Base-by-base conservation (phyloP, 1,284 basidiomycete genomes). In the Apiotrichum gamsii region DNA sequence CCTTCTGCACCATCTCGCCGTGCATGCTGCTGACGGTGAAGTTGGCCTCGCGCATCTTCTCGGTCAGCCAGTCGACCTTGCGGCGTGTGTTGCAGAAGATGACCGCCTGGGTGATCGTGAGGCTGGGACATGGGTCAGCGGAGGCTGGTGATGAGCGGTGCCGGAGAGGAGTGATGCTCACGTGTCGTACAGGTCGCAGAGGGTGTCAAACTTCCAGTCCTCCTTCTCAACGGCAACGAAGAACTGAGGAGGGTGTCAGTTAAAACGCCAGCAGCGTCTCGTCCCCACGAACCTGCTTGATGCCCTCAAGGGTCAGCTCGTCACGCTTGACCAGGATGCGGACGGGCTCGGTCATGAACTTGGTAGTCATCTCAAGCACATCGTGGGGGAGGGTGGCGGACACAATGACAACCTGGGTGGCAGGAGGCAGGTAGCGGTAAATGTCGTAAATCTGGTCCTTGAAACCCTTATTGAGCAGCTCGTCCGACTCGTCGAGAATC, bases 361-460 rank as follows among this genome's bases (percentile, higher is more conserved):
- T 98, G 43, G 90, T 96, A 19, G 95, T 98, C 89, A 99, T 96
- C 77, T 99, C 95, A 65, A 98, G 75, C 20, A 99, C 94, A 68
- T 99, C 95, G 67, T 95, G 90, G 1, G 94, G 94, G 39, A 98
- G 77, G 6, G 94, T 98, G 19, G 94, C 93, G 58, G 89, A 94
- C 54, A 98, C 81, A 28, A 97, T 80, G 28, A 97, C 93, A 39
- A 99, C 95, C 73, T 98, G 94, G 2, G 95, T 98, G 36, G 91
- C 91, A 6, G 94, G 94, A 18, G 95, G 95, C 21, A 99, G 85
- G 74, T 96, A 96, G 50, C 93, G 88, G 75, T 96, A 98, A 44
- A 98, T 88, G 73, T 98, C 94, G 77, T 98, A 99, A 67, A 98
- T 98, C 74, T 98, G 95, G 72, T 98, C 95, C 75, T 96, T 96